Percentiles rank a stretch among this genome's conserved stretches.
Evolutionary conservation across 2,329 filamentous ascomycete genomes (phyloP).

Genomic region (Cadophora malorum): DNA sequence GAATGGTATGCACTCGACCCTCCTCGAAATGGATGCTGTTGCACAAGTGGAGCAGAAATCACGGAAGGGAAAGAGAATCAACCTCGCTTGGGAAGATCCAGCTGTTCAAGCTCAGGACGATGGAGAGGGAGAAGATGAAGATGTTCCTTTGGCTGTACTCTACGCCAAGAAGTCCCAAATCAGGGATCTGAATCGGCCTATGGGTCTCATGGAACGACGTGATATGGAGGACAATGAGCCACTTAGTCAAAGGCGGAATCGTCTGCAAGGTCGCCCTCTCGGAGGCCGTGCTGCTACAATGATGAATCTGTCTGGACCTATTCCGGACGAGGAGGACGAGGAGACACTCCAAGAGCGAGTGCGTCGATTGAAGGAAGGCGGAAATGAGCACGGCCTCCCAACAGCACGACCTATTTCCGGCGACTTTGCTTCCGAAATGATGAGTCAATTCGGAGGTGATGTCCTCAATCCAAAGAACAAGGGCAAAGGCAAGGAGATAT

Average conservation of each 20-base stretch:
- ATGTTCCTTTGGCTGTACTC: constrained; percentile 86
- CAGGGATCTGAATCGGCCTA: constrained; percentile 65
- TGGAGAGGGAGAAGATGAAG: constrained; percentile 72
- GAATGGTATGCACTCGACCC: constrained; percentile 86
- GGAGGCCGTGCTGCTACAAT: constrained; percentile 40
- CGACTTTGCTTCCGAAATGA: constrained; percentile 72
- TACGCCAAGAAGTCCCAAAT: constrained; percentile 58
- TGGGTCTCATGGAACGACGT: constrained; percentile 80
- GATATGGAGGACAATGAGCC: constrained; percentile 94
- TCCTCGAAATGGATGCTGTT: constrained; percentile 89
- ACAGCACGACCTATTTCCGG: constrained; percentile 61
- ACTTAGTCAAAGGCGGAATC: constrained; percentile 42
- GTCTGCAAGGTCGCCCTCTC: constrained; percentile 39
- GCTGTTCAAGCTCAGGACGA: constrained; percentile 53
- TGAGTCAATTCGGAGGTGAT: constrained; percentile 66
- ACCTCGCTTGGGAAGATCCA: constrained; percentile 88
- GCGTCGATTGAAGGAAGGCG: constrained; percentile 63
- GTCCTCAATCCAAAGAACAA: constrained; percentile 48
- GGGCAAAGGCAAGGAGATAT: constrained; percentile 44
- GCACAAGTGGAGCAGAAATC: constrained; percentile 82
- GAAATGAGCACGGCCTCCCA: constrained; percentile 49
- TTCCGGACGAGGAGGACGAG: constrained; percentile 52
- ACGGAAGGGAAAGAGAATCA: constrained; percentile 76
- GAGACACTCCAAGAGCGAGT: constrained; percentile 73
- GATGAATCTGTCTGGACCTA: constrained; percentile 34